Evolutionary conservation across 495 filamentous ascomycete species (phyloP).

Genomic region (Echria macrotheca): DNA sequence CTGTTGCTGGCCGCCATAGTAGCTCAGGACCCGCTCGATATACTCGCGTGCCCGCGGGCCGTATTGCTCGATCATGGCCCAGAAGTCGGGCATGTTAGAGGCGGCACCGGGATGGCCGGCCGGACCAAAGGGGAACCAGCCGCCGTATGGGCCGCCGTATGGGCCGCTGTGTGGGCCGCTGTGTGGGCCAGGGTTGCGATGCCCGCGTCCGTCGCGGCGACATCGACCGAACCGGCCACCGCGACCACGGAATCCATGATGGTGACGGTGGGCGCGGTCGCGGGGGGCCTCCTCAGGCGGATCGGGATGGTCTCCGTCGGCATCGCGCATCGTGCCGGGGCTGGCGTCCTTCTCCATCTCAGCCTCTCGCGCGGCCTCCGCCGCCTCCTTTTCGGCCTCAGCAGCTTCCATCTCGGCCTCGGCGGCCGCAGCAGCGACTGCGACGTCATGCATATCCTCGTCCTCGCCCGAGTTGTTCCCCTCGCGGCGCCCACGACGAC

Average conservation of each 20-base stretch:
- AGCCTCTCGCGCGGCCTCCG: no score
- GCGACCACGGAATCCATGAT: slow-evolving; percentile 7
- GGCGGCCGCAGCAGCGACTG: slow-evolving; percentile 10
- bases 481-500: slow-evolving; percentile 7
- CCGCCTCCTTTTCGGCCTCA: no score
- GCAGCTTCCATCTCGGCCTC: slow-evolving; percentile 13
- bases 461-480: slow-evolving; percentile 12
- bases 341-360: slow-evolving; percentile 14
- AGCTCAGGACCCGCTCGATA: slow-evolving; percentile 21
- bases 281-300: slow-evolving; percentile 24
- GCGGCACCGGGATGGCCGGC: slow-evolving; percentile 16
- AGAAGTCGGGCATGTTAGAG: slow-evolving; percentile 32
- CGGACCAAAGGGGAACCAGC: slow-evolving; percentile 2
- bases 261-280: neutral
- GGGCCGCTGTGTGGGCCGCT: neutral
- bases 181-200: neutral
- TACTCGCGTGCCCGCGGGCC: slow-evolving; percentile 37
- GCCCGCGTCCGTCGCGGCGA: slow-evolving; percentile 17
- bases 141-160: neutral
- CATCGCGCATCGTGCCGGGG: slow-evolving; percentile 13
- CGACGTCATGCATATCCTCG: slow-evolving; percentile 18
- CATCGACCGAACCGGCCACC: neutral
- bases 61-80: slow-evolving; percentile 33
- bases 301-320: slow-evolving; percentile 16
- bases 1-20: no score